Conservation (phyloP, 257 asterid genomes). For the Handroanthus guayacan region DNA sequence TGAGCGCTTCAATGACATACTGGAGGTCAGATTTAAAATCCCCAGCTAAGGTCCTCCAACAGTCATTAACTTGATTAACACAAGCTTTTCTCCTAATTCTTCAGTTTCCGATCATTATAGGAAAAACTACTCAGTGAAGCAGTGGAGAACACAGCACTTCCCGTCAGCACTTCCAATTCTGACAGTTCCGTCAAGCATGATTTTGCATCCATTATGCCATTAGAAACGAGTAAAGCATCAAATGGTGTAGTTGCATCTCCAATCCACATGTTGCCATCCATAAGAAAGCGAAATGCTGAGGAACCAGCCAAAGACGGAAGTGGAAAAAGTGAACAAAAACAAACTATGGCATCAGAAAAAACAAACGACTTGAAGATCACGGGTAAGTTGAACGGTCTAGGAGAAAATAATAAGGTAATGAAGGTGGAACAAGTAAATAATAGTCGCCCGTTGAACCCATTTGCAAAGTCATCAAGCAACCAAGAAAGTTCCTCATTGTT, state of each 20-base stretch:
- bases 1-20: slow-evolving; percentile 83
- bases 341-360: slow-evolving; percentile 42
- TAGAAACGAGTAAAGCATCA: slow-evolving; percentile 51
- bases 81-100: slow-evolving; percentile 2
- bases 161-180: slow-evolving; percentile 33
- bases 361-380: slow-evolving; percentile 42
- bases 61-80: background rate
- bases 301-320: slow-evolving; percentile 45
- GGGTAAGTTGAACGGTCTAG: slow-evolving; percentile 34
- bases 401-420: slow-evolving; percentile 43
- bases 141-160: slow-evolving; percentile 38
- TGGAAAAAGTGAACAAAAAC: slow-evolving; percentile 44
- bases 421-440: slow-evolving; percentile 34
- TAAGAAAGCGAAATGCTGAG: slow-evolving; percentile 44
- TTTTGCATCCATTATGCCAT: slow-evolving; percentile 39
- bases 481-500: slow-evolving; percentile 65
- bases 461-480: slow-evolving; percentile 68
- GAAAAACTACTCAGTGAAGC: slow-evolving; percentile 67
- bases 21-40: slow-evolving; percentile 64
- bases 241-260: slow-evolving; percentile 44
- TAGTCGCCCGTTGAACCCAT: slow-evolving; percentile 81
- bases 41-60: slow-evolving; percentile 12
- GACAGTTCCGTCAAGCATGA: slow-evolving; percentile 40
- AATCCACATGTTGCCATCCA: slow-evolving; percentile 38
- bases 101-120: slow-evolving; percentile 46